A percentile compares a stretch with the other conserved stretches of the same genome.
These are phyloP conservation scores for Lasiodiplodia sp. DNA, from an alignment of 2,329 filamentous ascomycete genomes.

Conservation along the genomic window DNA sequence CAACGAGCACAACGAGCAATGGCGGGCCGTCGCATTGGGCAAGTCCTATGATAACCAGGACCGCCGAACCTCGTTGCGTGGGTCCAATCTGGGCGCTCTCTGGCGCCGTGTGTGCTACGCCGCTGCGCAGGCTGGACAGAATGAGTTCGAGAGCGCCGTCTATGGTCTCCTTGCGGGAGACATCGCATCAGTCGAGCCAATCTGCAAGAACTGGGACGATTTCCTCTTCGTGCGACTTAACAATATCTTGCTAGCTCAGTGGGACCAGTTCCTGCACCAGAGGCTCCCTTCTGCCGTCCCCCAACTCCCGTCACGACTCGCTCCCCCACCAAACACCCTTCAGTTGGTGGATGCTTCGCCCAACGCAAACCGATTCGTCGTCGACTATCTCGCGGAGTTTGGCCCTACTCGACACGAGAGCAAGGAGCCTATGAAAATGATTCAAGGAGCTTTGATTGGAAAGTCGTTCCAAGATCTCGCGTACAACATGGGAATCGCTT, in stretches of 20 bases:
- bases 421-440: constrained; percentile 71
- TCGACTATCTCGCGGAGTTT: constrained; percentile 66
- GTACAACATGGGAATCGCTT: constrained; percentile 52
- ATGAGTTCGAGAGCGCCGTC: constrained; percentile 85
- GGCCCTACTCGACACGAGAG: constrained; percentile 65
- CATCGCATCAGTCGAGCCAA: constrained; percentile 75
- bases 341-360: constrained; percentile 66
- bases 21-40: constrained; percentile 85
- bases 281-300: constrained; percentile 31
- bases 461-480: constrained; percentile 59
- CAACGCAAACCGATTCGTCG: constrained; percentile 62
- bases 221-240: constrained; percentile 88
- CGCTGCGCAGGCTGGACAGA: constrained; percentile 72
- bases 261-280: constrained; percentile 71
- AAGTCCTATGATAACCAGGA: constrained; percentile 64
- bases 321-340: constrained; percentile 70
- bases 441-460: constrained; percentile 78
- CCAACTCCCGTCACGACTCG: constrained; percentile 63
- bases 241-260: constrained; percentile 79
- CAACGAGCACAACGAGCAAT: constrained; percentile 82
- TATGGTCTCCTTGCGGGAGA: constrained; percentile 92
- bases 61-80: constrained; percentile 21
- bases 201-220: constrained; percentile 85
- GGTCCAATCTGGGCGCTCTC: constrained; percentile 56
- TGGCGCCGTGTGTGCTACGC: constrained; percentile 83